Conservation (phyloP, 169 alveolate genomes). For the Cardiosporidium cionae region DNA sequence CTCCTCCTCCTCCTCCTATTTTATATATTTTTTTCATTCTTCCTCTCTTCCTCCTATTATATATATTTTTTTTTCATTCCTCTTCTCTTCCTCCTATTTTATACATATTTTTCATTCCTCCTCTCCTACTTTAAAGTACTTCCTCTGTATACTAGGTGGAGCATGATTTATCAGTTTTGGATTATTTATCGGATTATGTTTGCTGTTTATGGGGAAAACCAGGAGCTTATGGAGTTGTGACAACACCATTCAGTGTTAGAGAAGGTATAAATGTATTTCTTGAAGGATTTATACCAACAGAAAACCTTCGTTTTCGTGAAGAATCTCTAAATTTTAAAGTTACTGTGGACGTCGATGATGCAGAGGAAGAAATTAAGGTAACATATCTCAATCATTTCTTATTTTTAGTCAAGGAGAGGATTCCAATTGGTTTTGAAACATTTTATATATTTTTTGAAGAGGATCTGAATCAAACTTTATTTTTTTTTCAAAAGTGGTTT, state of each 20-base stretch:
- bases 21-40: background rate
- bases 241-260: conserved; percentile 97
- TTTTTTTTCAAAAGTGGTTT: background rate
- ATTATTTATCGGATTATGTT: conserved; percentile 94
- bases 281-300: conserved; percentile 98
- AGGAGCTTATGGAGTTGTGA: conserved; percentile 99
- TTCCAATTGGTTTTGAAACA: background rate
- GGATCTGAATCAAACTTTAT: no score
- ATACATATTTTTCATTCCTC: background rate
- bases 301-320: conserved; percentile 96
- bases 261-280: conserved; percentile 97
- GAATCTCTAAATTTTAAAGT: conserved; percentile 83
- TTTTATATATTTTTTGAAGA: background rate
- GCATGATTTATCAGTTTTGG: conserved; percentile 98
- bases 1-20: background rate
- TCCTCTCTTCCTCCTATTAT: background rate
- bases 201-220: conserved; percentile 98
- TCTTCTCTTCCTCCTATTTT: background rate
- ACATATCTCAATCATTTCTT: background rate
- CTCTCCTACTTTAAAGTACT: background rate
- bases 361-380: conserved; percentile 21
- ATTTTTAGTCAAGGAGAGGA: conserved; percentile 44
- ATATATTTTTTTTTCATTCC: background rate
- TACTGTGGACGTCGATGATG: conserved; percentile 22
- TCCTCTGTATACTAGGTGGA: conserved; percentile 59